Conservation (phyloP, 2,329 filamentous ascomycete genomes). For the Bimuria novae-zelandiae region DNA sequence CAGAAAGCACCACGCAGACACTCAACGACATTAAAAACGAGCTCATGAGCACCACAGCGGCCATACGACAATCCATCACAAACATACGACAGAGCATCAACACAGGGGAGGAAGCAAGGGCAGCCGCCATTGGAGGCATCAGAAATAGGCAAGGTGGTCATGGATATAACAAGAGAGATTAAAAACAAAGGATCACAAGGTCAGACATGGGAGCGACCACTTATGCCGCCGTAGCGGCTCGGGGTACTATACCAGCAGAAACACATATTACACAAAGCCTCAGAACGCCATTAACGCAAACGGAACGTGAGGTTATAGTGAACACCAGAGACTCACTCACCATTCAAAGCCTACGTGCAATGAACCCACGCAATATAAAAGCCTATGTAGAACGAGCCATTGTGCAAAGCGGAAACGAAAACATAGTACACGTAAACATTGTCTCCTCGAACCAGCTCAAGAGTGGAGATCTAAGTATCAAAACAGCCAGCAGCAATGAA, state of each 20-base stretch:
- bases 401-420: no score
- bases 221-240: constrained; percentile 18
- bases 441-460: no score
- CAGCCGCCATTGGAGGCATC: not conserved
- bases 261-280: constrained; percentile 22
- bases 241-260: constrained; percentile 12
- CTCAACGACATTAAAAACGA: constrained; percentile 15
- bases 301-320: constrained; percentile 21
- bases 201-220: not conserved
- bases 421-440: no score
- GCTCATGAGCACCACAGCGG: constrained; percentile 10
- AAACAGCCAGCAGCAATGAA: no score
- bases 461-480: no score
- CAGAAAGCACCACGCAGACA: constrained; percentile 10
- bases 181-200: no score
- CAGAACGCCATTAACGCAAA: constrained; percentile 15
- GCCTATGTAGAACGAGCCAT: no score
- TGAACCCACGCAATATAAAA: no score
- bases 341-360: constrained; percentile 20
- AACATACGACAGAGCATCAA: constrained; percentile 17
- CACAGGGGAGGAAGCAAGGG: constrained; percentile 16
- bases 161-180: no score
- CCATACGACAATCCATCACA: constrained; percentile 8
- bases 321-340: constrained; percentile 20
- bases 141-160: no score